These are phyloP conservation scores for Alternaria ethzedia DNA, from an alignment of 2,329 filamentous ascomycete genomes.

Conservation along the genomic window DNA sequence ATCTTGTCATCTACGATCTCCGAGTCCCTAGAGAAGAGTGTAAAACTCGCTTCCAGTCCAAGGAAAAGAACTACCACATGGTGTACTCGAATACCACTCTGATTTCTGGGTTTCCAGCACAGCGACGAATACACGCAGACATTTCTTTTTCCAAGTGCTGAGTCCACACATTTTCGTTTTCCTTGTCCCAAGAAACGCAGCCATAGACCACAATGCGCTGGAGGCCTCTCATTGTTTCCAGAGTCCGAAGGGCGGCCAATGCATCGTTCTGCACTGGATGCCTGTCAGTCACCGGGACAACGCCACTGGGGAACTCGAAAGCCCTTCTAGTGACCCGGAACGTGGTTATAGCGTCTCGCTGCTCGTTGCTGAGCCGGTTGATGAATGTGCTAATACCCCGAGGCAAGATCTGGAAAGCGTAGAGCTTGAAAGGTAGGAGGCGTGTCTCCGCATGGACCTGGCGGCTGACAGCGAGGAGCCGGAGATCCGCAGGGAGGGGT, in stretches of 20 bases:
- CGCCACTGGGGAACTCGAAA: neutral
- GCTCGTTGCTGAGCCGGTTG: neutral
- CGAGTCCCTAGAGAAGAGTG: neutral
- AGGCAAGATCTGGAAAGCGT: neutral
- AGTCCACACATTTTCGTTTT: neutral
- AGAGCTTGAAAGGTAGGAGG: neutral
- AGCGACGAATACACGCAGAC: neutral
- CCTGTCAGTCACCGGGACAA: neutral
- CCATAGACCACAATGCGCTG: neutral
- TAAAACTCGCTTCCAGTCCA: neutral
- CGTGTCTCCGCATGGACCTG: neutral
- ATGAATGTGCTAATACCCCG: neutral
- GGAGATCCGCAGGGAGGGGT: neutral
- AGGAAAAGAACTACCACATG: neutral
- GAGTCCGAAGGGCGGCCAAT: neutral
- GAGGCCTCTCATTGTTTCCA: neutral
- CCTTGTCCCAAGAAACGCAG: neutral
- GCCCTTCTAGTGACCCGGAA: neutral
- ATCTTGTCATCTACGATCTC: neutral
- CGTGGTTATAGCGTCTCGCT: neutral
- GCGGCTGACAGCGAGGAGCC: neutral
- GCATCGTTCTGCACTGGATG: neutral
- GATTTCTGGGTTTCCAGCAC: neutral
- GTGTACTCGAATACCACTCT: neutral
- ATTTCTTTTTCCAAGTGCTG: neutral